Percentiles rank a stretch among this genome's conserved stretches.
Conservation (phyloP, 345 rosid genomes). For the Brassica incana region DNA sequence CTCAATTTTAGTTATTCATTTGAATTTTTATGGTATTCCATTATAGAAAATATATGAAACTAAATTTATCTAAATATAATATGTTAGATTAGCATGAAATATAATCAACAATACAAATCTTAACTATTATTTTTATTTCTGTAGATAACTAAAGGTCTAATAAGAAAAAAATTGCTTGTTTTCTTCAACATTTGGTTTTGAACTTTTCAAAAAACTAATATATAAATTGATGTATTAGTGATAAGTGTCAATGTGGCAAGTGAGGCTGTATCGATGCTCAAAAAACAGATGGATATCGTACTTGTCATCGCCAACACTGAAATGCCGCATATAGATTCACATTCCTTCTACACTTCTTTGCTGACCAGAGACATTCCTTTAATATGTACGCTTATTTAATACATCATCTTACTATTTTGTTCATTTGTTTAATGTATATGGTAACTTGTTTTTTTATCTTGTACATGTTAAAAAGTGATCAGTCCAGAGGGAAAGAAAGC, state of each 20-base stretch:
- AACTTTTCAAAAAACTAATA: not conserved
- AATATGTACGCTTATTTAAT: slow-evolving; percentile 30
- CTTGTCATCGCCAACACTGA: slow-evolving; percentile 47
- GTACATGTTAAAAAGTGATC: slow-evolving; percentile 42
- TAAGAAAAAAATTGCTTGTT: not conserved
- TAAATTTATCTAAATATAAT: not conserved
- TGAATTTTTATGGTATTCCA: not conserved
- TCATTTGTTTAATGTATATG: not conserved
- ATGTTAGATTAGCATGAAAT: not conserved
- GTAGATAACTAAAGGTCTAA: not conserved
- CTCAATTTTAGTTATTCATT: not conserved
- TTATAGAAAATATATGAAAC: not conserved
- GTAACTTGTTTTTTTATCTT: not conserved
- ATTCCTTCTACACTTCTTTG: slow-evolving; percentile 29
- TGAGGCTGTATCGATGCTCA: slow-evolving; percentile 41
- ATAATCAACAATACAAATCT: not conserved
- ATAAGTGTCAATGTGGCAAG: slow-evolving; percentile 31
- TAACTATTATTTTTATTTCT: not conserved
- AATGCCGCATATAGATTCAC: slow-evolving; percentile 33
- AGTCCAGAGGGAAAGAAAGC: slow-evolving; percentile 9
- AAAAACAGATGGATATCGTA: slow-evolving; percentile 33
- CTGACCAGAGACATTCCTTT: slow-evolving; percentile 35
- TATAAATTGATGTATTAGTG: slow-evolving; percentile 39
- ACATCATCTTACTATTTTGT: not conserved
- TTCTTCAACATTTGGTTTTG: not conserved